phyloP scores from a whole-genome alignment of 768 basidiomycete species.

The Cubamyces lactineus region DNA sequence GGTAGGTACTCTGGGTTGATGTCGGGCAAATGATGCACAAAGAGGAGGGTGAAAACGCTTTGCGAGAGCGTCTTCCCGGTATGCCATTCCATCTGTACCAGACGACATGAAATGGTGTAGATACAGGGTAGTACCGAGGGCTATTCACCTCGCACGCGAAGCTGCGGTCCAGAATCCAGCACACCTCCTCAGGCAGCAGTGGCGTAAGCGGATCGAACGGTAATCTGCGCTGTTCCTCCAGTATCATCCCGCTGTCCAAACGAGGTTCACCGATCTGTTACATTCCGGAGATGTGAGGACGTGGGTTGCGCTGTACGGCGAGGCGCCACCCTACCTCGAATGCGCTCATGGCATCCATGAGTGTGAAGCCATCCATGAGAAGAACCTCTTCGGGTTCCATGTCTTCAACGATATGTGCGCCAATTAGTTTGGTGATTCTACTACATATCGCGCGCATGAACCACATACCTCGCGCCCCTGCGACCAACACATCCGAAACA shows the following conservation, averaged over 20 bases:
- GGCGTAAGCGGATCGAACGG: conserved; percentile 66
- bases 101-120: conserved; percentile 21
- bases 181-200: conserved; percentile 78
- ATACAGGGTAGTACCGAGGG: conserved; percentile 7
- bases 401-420: conserved; percentile 39
- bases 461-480: conserved; percentile 63
- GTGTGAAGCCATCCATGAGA: conserved; percentile 67
- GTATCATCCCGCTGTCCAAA: conserved; percentile 77
- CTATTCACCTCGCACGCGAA: conserved; percentile 75
- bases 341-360: conserved; percentile 93
- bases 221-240: conserved; percentile 44
- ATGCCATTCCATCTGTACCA: conserved; percentile 83
- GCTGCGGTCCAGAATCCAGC: conserved; percentile 84
- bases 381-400: conserved; percentile 67
- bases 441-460: too few relatives aligned
- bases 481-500: conserved; percentile 59
- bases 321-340: conserved; percentile 62
- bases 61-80: conserved; percentile 83
- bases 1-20: conserved; percentile 58
- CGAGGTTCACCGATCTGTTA: conserved; percentile 86
- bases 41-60: conserved; percentile 79
- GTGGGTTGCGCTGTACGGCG: conserved; percentile 19
- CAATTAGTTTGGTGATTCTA: neutral
- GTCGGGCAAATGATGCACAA: conserved; percentile 65
- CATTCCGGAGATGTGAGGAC: conserved; percentile 1